These are phyloP conservation scores for Xerocomus spinulosus DNA, from an alignment of 768 basidiomycete species.

Conservation along the genomic window DNA sequence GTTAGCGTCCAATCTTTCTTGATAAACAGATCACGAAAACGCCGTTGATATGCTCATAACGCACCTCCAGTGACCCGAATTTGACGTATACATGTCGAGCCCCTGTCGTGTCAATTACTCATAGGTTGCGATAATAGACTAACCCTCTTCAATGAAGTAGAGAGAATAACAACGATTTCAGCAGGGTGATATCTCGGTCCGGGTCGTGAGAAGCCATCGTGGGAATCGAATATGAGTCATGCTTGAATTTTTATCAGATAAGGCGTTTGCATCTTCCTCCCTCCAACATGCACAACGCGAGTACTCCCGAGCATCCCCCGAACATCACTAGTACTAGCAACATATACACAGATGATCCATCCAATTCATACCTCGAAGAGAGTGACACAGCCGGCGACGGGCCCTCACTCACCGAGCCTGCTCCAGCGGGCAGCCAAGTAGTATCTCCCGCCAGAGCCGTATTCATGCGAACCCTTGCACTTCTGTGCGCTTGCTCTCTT, in stretches of 20 bases:
- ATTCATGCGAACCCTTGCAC: conserved; percentile 53
- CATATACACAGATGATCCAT: neutral
- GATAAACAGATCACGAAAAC: no score
- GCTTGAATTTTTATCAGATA: conserved; percentile 27
- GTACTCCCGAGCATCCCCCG: neutral
- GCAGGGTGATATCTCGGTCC: no score
- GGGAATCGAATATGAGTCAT: neutral
- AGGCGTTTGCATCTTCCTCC: neutral
- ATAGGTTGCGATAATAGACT: no score
- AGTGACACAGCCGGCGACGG: neutral
- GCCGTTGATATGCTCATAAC: no score
- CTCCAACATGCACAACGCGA: conserved; percentile 1
- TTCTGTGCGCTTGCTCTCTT: conserved; percentile 67
- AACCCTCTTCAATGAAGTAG: no score
- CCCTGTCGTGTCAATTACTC: no score
- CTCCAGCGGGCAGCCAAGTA: conserved; percentile 3
- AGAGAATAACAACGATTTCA: no score
- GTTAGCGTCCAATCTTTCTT: no score
- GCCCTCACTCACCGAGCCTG: neutral
- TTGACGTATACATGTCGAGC: no score
- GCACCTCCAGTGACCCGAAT: no score
- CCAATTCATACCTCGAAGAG: neutral
- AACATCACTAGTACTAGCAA: neutral
- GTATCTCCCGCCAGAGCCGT: conserved; percentile 35
- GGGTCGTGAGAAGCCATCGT: no score